Evolutionary conservation across 2,329 filamentous ascomycete species (phyloP).

Genomic region (Microcyclospora pomicola): DNA sequence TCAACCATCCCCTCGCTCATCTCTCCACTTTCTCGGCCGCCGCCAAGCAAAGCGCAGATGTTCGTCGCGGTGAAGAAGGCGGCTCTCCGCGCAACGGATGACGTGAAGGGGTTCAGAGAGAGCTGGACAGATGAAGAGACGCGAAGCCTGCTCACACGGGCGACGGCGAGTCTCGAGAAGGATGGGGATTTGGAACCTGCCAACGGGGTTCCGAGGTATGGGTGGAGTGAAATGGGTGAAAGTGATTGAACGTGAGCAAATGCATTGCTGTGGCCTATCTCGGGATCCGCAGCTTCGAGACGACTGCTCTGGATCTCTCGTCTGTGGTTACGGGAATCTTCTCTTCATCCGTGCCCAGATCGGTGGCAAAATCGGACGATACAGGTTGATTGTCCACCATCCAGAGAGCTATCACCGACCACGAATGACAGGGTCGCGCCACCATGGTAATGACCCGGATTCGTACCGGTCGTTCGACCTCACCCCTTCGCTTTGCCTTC

Average conservation of each 20-base stretch:
- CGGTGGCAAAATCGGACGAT: too few species aligned
- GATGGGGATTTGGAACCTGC: slow-evolving; percentile 26
- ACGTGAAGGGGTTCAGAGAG: slow-evolving; percentile 24
- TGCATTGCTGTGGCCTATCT: slow-evolving; percentile 5
- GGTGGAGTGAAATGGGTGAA: slow-evolving; percentile 21
- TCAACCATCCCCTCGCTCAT: slow-evolving; percentile 30
- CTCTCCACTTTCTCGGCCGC: slow-evolving; percentile 23
- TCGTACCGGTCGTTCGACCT: too few species aligned
- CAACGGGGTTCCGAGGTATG: slow-evolving; percentile 22
- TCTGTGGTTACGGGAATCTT: too few species aligned
- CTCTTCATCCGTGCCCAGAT: too few species aligned
- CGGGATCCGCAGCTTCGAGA: not conserved
- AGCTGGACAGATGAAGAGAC: slow-evolving; percentile 26
- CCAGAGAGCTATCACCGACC: too few species aligned
- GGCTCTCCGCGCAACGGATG: slow-evolving; percentile 22
- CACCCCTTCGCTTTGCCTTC: too few species aligned
- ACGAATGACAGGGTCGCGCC: too few species aligned
- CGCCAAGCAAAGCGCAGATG: slow-evolving; percentile 18
- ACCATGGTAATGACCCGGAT: too few species aligned
- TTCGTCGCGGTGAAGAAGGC: slow-evolving; percentile 27
- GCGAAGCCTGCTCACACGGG: slow-evolving; percentile 22
- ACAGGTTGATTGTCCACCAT: too few species aligned
- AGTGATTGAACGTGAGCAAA: slow-evolving; percentile 11
- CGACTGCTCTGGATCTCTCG: not conserved
- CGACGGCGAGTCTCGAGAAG: slow-evolving; percentile 22